These are phyloP conservation scores for Agarophyton chilense DNA, from an alignment of 23 red algal species.

Conservation along the genomic window DNA sequence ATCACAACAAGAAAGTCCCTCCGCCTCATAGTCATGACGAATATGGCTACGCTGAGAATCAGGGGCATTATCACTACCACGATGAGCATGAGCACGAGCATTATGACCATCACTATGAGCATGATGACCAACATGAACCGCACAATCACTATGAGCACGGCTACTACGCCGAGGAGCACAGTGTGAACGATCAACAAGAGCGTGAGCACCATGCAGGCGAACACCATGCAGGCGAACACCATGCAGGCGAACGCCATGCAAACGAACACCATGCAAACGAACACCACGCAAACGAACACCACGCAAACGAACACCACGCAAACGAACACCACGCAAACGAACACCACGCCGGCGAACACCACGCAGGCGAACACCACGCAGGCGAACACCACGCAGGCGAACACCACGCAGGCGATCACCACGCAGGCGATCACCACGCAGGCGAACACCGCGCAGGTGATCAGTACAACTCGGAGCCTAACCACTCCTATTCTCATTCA, in stretches of 20 bases:
- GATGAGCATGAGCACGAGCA: not conserved
- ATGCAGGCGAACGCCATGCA: not conserved
- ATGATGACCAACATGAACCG: not conserved
- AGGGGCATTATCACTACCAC: not conserved
- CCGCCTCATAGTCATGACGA: not conserved
- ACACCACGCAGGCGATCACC: conserved; percentile 6
- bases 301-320: not conserved
- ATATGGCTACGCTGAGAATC: not conserved
- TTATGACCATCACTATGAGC: not conserved
- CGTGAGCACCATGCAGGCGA: not conserved
- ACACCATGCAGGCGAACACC: conserved; percentile 1
- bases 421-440: not conserved
- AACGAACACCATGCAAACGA: not conserved
- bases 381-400: conserved; percentile 12
- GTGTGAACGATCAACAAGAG: not conserved
- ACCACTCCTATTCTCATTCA: too few species aligned
- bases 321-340: not conserved
- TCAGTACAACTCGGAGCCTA: not conserved
- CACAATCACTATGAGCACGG: not conserved
- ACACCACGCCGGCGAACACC: not conserved
- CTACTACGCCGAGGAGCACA: not conserved
- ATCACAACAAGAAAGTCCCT: not conserved
- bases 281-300: not conserved
- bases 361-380: not conserved
- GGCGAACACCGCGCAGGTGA: conserved; percentile 2